A percentile compares a stretch with the other conserved stretches of the same genome.
These are phyloP conservation scores for Elsinoe australis DNA, from an alignment of 2,329 filamentous ascomycete genomes.

Conservation along the genomic window DNA sequence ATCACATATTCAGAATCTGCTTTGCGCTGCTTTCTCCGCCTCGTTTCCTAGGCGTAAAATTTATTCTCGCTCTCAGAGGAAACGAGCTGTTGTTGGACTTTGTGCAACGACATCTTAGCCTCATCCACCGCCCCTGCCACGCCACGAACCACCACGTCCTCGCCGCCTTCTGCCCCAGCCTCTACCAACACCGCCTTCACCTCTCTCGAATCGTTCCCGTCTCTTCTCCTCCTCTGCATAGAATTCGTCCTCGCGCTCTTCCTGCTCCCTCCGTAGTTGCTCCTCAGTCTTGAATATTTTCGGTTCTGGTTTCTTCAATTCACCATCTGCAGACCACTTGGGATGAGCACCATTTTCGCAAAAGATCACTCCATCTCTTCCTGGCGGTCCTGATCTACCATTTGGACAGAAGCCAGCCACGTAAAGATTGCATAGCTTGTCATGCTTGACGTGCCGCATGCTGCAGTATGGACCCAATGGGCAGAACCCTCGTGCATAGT, in stretches of 20 bases:
- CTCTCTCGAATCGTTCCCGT: conserved; percentile 38
- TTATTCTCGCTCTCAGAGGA: no score
- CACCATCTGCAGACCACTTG: conserved; percentile 61
- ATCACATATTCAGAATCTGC: no score
- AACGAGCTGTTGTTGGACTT: no score
- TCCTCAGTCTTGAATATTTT: conserved; percentile 64
- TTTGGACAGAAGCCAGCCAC: conserved; percentile 92
- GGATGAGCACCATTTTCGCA: conserved; percentile 81
- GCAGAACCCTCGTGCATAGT: conserved; percentile 89
- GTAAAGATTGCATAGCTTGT: conserved; percentile 71
- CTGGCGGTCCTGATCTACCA: conserved; percentile 40
- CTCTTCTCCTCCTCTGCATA: conserved; percentile 47
- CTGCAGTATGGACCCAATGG: conserved; percentile 79
- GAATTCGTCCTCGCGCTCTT: conserved; percentile 47
- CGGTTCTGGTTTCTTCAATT: conserved; percentile 53
- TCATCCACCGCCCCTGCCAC: conserved; percentile 24
- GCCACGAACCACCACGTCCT: conserved; percentile 34
- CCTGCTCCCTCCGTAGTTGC: conserved; percentile 57
- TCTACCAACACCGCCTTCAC: conserved; percentile 33
- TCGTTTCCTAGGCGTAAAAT: no score
- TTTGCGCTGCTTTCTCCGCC: no score
- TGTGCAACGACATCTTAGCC: no score
- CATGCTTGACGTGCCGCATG: conserved; percentile 76
- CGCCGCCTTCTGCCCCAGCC: conserved; percentile 41
- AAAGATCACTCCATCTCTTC: conserved; percentile 34